Evolutionary conservation across 1,284 basidiomycete species (phyloP).

Genomic region (Pterula multifida): DNA sequence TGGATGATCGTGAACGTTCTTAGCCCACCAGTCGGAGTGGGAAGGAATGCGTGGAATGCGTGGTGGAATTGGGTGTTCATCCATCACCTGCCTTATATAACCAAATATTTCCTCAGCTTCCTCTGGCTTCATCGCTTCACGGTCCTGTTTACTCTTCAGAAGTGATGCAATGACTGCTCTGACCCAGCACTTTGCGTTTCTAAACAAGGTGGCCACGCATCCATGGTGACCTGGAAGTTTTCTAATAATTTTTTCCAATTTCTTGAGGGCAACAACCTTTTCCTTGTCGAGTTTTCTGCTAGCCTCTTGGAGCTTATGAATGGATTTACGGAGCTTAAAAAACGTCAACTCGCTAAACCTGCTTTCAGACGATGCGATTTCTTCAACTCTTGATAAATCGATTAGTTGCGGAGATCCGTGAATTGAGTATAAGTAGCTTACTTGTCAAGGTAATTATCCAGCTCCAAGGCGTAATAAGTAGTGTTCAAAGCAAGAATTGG

Average conservation of each 20-base stretch:
- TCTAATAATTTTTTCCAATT: constrained; percentile 23
- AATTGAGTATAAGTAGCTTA: too few relatives aligned
- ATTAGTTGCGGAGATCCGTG: too few relatives aligned
- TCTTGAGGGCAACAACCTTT: constrained; percentile 22
- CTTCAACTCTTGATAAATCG: constrained; percentile 19
- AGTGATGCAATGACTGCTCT: not conserved
- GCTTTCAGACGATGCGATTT: constrained; percentile 13
- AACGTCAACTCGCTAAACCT: too few relatives aligned
- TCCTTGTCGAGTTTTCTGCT: constrained; percentile 44
- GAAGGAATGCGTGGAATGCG: too few relatives aligned
- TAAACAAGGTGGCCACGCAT: not conserved
- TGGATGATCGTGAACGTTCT: not conserved
- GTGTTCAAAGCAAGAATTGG: constrained; percentile 63
- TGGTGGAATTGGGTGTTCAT: not conserved
- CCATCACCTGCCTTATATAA: not conserved
- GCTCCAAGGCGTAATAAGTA: constrained; percentile 51
- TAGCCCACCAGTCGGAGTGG: not conserved
- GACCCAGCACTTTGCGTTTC: not conserved
- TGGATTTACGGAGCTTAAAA: constrained; percentile 27
- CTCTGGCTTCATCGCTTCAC: not conserved
- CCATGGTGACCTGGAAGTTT: constrained; percentile 6
- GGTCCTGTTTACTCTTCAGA: not conserved
- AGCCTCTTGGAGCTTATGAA: constrained; percentile 35
- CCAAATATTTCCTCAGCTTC: not conserved
- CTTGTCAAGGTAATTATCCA: constrained; percentile 37